Percentiles rank a stretch among this genome's conserved stretches.
Evolutionary conservation across 306 rosid species (phyloP).

Genomic region (Acmispon strigosus): DNA sequence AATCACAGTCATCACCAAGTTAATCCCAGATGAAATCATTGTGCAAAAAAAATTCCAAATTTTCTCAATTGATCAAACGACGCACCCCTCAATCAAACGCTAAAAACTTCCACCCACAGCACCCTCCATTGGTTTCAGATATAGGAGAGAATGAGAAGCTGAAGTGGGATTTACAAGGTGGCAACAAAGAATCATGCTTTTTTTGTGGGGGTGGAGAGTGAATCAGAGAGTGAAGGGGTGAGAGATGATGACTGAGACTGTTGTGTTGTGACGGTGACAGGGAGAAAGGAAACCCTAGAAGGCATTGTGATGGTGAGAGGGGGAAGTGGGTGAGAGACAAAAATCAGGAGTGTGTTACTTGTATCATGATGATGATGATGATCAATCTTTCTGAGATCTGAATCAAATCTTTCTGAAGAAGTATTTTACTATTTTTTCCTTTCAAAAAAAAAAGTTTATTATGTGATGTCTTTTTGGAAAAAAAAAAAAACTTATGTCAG

Average conservation of each 20-base stretch:
- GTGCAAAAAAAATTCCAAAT: constrained; percentile 3
- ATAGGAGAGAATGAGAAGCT: not conserved
- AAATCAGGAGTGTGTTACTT: not conserved
- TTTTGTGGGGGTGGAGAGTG: not conserved
- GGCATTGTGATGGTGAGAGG: constrained; percentile 21
- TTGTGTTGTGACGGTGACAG: constrained; percentile 14
- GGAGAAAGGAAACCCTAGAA: constrained; percentile 19
- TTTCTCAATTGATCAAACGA: constrained; percentile 7
- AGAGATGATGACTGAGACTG: not conserved
- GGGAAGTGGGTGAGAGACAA: constrained; percentile 3
- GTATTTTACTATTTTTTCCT: too few species aligned
- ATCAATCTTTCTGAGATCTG: constrained; percentile 19
- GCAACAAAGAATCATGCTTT: not conserved
- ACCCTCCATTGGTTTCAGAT: not conserved
- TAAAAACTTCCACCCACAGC: not conserved
- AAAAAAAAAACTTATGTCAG: too few species aligned
- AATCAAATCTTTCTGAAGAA: not conserved
- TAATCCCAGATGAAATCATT: constrained; percentile 78
- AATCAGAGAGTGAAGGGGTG: not conserved
- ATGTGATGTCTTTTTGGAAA: too few species aligned
- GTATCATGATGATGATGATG: not conserved
- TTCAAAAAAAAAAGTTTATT: too few species aligned
- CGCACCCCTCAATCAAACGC: not conserved
- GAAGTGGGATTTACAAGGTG: not conserved
- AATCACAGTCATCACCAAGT: constrained; percentile 94